Base-by-base conservation (phyloP, 345 rosid genomes). In the Microcos paniculata region DNA sequence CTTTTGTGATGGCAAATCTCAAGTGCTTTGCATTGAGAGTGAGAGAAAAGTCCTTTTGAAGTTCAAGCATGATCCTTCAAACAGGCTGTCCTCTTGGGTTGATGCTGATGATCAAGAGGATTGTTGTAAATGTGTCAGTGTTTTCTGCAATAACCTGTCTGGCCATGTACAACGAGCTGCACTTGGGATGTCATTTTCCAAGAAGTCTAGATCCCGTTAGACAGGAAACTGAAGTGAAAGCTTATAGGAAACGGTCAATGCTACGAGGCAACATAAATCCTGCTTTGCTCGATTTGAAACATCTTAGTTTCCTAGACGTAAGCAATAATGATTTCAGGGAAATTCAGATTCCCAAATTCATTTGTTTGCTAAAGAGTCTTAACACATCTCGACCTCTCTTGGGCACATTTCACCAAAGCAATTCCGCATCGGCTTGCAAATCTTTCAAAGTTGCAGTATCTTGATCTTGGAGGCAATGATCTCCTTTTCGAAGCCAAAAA, bases 41-140 rank as follows among this genome's bases (percentile, higher is more conserved):
- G 82, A 82, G 43, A 75, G 68, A 58, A 16, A 82, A 18, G 71
- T 77, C 3, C 77, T 78, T 65, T 40, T 82, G 38, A 43, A 59
- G 23, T 62, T 79, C 71, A 82, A 73, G 76, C 73, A 64, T 51
- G 53, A 49, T 18, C 21, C 1, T 16, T 62, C 84, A 0, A 62
- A 59, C 57, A 31, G 40, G 6, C 79, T 81, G 9, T 79, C 75
- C 64, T 79, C 71, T 24, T 33, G 81, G 6, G 15, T 8, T 62
- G 52, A 73, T 3, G 53, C n/a, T 49, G 53, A n/a, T n/a, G n/a
- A n/a, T n/a, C n/a, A n/a, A n/a, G n/a, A n/a, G n/a, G n/a, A 49
- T 18, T 49, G 53, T 21, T 49, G 21, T 16, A 1, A 49, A 49
- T 49, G 53, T 19, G 1, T 2, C 6, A 21, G 53, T 49, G 53